phyloP scores from a whole-genome alignment of 352 stramenopile genomes.

The Globisporangium nodosum region DNA sequence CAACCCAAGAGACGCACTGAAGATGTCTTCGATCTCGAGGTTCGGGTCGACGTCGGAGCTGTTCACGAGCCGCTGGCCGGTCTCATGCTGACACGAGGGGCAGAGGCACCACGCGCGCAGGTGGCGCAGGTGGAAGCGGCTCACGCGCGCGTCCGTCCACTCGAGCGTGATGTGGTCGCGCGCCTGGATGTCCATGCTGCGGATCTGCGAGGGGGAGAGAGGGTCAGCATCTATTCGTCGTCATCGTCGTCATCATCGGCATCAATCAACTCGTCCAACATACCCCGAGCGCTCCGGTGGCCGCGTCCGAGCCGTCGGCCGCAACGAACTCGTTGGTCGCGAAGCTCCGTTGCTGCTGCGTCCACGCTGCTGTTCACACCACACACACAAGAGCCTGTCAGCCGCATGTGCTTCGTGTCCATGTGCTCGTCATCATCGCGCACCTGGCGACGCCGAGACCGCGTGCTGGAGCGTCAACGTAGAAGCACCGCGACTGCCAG shows the following conservation, averaged over 20 bases:
- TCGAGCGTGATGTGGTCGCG: constrained; percentile 72
- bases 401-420: neutral
- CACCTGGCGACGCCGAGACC: neutral
- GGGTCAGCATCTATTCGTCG: neutral
- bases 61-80: constrained; percentile 80
- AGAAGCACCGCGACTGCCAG: neutral
- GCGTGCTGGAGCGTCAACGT: neutral
- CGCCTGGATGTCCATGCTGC: constrained; percentile 63
- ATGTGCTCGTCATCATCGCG: neutral
- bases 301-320: neutral
- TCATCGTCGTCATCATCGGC: neutral
- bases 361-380: neutral
- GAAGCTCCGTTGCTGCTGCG: constrained; percentile 9
- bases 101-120: constrained; percentile 77
- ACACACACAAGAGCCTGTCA: neutral
- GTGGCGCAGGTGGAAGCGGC: constrained; percentile 72
- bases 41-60: constrained; percentile 45
- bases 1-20: constrained; percentile 27
- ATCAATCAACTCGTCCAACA: neutral
- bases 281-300: constrained; percentile 6
- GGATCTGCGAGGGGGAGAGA: constrained; percentile 23
- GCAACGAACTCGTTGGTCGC: constrained; percentile 25
- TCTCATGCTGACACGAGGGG: constrained; percentile 60
- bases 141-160: constrained; percentile 66
- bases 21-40: constrained; percentile 70